These are phyloP conservation scores for Euphorbia pulcherrima DNA, from an alignment of 345 rosid species.

Conservation along the genomic window DNA sequence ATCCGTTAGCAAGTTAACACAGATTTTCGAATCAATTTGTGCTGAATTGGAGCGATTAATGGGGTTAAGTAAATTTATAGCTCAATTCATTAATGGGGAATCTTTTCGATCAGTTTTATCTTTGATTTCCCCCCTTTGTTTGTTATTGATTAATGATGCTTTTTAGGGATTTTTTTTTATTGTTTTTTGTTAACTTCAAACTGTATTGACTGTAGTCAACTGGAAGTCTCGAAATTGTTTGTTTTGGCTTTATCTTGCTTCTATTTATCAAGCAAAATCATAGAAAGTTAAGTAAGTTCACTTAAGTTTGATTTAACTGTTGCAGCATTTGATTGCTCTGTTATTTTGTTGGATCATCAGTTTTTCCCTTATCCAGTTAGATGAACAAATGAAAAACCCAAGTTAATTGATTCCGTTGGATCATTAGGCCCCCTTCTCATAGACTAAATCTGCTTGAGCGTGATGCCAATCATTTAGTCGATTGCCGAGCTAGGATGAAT, in stretches of 20 bases:
- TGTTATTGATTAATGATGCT: not conserved
- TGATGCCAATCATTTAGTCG: no score
- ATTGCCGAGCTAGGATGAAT: no score
- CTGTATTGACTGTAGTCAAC: slow-evolving; percentile 18
- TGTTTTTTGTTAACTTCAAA: not conserved
- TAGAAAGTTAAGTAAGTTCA: not conserved
- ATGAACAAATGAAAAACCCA: no score
- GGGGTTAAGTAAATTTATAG: slow-evolving; percentile 1
- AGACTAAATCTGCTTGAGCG: no score
- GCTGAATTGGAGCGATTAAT: slow-evolving; percentile 12
- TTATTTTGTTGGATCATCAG: not conserved
- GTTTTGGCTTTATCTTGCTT: no score
- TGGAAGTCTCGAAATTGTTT: not conserved
- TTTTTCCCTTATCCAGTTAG: not conserved
- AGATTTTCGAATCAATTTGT: not conserved
- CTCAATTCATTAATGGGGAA: slow-evolving; percentile 18
- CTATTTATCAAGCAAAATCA: not conserved
- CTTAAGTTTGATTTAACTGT: not conserved
- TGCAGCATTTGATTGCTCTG: not conserved
- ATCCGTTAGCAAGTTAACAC: not conserved
- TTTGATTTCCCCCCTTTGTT: not conserved
- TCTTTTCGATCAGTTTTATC: slow-evolving; percentile 22
- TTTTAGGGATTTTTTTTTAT: slow-evolving; percentile 3
- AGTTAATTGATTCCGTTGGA: no score
- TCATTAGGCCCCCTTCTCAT: no score